Evolutionary conservation across 352 stramenopile genomes (phyloP).

Genomic region (Globisporangium paroecandrum): DNA sequence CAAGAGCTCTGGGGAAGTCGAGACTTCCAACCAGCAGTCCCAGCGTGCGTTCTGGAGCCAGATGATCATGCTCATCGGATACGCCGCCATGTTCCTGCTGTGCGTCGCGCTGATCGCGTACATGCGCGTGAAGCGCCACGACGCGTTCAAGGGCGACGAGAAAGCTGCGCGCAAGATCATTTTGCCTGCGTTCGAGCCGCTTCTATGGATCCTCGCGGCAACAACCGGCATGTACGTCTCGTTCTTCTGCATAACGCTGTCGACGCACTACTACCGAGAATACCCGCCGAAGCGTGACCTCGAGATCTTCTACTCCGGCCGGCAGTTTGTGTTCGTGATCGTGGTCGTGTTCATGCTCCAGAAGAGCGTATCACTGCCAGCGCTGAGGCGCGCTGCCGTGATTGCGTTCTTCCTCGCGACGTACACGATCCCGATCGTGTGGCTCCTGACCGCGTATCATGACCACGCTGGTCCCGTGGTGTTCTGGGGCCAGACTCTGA

Average conservation of each 20-base stretch:
- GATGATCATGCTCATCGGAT: slow-evolving; percentile 6
- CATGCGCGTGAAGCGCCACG: slow-evolving; percentile 23
- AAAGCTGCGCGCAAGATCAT: slow-evolving; percentile 32
- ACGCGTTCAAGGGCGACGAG: slow-evolving; percentile 23
- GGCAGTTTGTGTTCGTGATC: slow-evolving; percentile 38
- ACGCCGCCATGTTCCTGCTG: slow-evolving; percentile 25
- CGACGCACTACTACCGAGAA: slow-evolving; percentile 7
- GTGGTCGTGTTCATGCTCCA: slow-evolving; percentile 41
- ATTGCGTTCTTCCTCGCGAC: slow-evolving; percentile 28
- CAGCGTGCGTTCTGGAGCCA: slow-evolving; percentile 1
- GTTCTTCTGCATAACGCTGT: slow-evolving; percentile 17
- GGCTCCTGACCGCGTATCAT: slow-evolving; percentile 3
- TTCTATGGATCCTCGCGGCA: slow-evolving; percentile 36
- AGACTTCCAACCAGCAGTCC: not conserved
- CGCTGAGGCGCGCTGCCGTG: slow-evolving; percentile 27
- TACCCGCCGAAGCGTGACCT: slow-evolving; percentile 9
- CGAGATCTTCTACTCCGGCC: slow-evolving; percentile 29
- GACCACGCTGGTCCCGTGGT: not conserved
- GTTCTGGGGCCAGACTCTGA: slow-evolving; percentile 9
- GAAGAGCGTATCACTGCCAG: slow-evolving; percentile 37
- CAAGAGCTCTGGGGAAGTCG: not conserved
- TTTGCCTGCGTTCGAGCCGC: slow-evolving; percentile 40
- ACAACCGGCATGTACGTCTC: slow-evolving; percentile 14
- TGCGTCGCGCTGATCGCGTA: slow-evolving; percentile 21
- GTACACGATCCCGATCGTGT: slow-evolving; percentile 30